Evolutionary conservation across 2,329 filamentous ascomycete genomes (phyloP).

Genomic region (Colletotrichum orbiculare): DNA sequence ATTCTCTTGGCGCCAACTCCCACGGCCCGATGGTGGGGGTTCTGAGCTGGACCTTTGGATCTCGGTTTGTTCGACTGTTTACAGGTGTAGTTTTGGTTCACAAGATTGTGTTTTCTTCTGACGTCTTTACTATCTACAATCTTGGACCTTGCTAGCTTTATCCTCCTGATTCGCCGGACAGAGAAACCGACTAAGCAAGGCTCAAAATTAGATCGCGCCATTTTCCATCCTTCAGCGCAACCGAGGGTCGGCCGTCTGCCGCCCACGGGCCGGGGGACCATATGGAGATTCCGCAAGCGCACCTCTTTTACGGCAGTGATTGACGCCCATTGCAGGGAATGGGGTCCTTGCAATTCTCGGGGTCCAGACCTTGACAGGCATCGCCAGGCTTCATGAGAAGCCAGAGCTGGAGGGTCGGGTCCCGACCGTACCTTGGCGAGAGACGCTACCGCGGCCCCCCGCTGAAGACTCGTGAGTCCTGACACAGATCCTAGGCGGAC

Average conservation of each 20-base stretch:
- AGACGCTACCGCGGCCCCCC: no score
- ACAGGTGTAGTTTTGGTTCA: no score
- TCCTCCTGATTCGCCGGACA: no score
- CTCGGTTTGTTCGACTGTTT: no score
- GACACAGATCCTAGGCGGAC: neutral
- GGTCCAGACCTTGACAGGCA: conserved; percentile 3
- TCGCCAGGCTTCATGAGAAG: conserved; percentile 16
- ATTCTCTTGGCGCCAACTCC: conserved; percentile 1
- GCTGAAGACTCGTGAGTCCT: neutral
- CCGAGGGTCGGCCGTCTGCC: conserved; percentile 5
- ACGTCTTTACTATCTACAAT: no score
- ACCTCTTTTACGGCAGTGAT: conserved; percentile 17
- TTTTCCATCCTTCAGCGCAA: neutral
- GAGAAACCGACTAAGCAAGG: no score
- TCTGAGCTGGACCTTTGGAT: no score
- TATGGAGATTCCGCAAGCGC: conserved; percentile 22
- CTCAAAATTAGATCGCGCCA: conserved; percentile 8
- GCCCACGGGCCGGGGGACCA: neutral
- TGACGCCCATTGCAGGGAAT: conserved; percentile 10
- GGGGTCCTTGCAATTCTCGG: neutral
- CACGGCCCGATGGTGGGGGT: neutral
- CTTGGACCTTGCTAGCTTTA: no score
- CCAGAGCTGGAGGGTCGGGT: neutral
- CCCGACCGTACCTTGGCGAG: no score
- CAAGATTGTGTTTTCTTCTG: no score